Evolutionary conservation across 1,284 basidiomycete species (phyloP).

Genomic region (Puccinia triticina): DNA sequence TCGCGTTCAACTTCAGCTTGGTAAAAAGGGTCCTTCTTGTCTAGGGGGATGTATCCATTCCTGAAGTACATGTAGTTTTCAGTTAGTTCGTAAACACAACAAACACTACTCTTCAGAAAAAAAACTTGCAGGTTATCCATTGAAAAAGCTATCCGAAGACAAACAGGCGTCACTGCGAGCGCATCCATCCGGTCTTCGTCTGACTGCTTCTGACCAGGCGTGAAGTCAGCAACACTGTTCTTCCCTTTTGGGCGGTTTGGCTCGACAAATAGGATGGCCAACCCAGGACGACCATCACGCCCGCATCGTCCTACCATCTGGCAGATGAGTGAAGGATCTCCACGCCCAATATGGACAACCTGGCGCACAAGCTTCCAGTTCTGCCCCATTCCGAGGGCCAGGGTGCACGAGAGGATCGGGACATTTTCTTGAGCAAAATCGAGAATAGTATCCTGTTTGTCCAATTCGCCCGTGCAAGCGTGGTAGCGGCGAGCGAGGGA

Average conservation of each 20-base stretch:
- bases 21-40: not conserved
- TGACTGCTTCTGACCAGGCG: too few relatives aligned
- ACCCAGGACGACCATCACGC: not conserved
- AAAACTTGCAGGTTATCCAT: not conserved
- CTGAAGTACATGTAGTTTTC: not conserved
- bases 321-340: too few relatives aligned
- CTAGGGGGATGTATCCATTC: not conserved
- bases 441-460: not conserved
- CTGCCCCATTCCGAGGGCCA: too few relatives aligned
- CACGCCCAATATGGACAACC: too few relatives aligned
- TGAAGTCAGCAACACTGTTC: conserved; percentile 2
- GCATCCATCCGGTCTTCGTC: too few relatives aligned
- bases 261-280: conserved; percentile 19
- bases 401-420: not conserved
- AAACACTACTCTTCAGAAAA: not conserved
- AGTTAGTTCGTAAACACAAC: not conserved
- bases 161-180: too few relatives aligned
- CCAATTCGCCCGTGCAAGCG: conserved; percentile 1
- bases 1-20: too few relatives aligned
- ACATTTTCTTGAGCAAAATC: not conserved
- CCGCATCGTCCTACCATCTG: conserved; percentile 27
- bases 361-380: too few relatives aligned
- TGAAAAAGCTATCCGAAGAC: too few relatives aligned
- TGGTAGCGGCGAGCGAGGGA: not conserved
- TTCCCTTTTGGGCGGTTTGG: conserved; percentile 11